Evolutionary conservation across 1,284 basidiomycete genomes (phyloP), one percentile per base, ranked within the genome.

Genomic region (Singerocomus inundabilis): DNA sequence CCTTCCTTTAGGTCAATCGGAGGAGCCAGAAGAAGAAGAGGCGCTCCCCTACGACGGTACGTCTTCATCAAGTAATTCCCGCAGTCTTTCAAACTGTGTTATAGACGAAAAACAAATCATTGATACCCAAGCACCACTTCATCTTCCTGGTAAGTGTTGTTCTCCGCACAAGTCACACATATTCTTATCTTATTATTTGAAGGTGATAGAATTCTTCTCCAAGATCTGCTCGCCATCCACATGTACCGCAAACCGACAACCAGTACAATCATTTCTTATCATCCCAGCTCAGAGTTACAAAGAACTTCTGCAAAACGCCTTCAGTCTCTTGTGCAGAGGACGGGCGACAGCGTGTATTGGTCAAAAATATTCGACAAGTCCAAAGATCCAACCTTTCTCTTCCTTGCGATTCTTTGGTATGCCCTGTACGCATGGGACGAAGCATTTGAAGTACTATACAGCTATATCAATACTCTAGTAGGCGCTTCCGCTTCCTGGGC

Each of bases 361-460:
- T 71, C 75, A 45, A 76, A 74, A 46, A 76, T 81, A 24, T 78
- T 79, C 48, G 50, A 64, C 29, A 66, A 57, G 18, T 74, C 75
- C 3, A 61, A 64, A 3, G 80, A 82, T 55, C 77, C 80, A 0
- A 81, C 79, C 0, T 78, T 82, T 51, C 56, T 80, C 2, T 68
- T 82, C 16, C 64, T 82, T 29, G 69, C 74, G 1, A 75, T 74
- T 49, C 65, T 82, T 33, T 82, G 81, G 80, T 77, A 81, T 53
- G 76, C 78, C 2, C 54, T 80, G 46, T 82, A 81, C 57, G 75
- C 74, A 8, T 82, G 80, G 79, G 81, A 82, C 48, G 73, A 82
- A 55, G 72, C 79, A 1, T 62, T 82, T 5, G 79, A 80, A 41
- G 64, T 66, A 32, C 56, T 82, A 16, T 78, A 78, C 55, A 44